Base-by-base conservation (phyloP, 1,284 basidiomycete genomes). In the Rhodotorula glutinis region DNA sequence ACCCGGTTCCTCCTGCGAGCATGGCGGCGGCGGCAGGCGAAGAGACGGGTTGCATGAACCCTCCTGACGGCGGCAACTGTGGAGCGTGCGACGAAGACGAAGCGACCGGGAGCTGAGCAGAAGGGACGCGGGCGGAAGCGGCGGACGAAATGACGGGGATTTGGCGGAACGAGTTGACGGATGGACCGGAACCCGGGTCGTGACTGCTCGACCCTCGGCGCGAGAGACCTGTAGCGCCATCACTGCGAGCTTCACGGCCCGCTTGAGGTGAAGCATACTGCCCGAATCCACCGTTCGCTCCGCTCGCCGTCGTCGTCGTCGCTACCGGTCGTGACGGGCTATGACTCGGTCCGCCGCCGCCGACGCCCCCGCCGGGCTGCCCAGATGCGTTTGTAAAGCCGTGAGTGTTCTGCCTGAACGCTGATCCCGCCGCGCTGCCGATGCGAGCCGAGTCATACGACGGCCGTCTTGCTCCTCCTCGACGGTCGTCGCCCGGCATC, bases 101-200 rank as follows among this genome's bases (percentile, higher is more conserved):
- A 10, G 54, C 27, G 23, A 5, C 2, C 2, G 13, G 8, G 23
- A 61, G 52, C 19, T 54, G 21, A 14, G 43, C 29, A 3, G 60
- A 61, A 9, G 60, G 60, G 5, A 40, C 33, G 25, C 53, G 53
- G 13, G 60, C 44, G 16, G n/a, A 14, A 0, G 49, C 29, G 44
- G 56, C 47, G 30, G 51, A 53, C 8, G 57, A 53, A 27, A 72
- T 72, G 62, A 72, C 60, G 29, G 70, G 70, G 16, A 72, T 57
- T n/a, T 67, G 62, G 29, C 66, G 63, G 40, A 59, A 46, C 2
- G 60, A 25, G 30, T 41, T 17, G 7, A 58, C 25, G 0, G 47
- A 30, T 10, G 58, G 23, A 3, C 40, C 30, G 7, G 52, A 46
- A 13, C 23, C 13, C 7, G 33, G 33, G 11, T 38, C 33, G 33